These are phyloP conservation scores for Cladophialophora carrionii DNA, from an alignment of 2,329 filamentous ascomycete species.

Conservation along the genomic window DNA sequence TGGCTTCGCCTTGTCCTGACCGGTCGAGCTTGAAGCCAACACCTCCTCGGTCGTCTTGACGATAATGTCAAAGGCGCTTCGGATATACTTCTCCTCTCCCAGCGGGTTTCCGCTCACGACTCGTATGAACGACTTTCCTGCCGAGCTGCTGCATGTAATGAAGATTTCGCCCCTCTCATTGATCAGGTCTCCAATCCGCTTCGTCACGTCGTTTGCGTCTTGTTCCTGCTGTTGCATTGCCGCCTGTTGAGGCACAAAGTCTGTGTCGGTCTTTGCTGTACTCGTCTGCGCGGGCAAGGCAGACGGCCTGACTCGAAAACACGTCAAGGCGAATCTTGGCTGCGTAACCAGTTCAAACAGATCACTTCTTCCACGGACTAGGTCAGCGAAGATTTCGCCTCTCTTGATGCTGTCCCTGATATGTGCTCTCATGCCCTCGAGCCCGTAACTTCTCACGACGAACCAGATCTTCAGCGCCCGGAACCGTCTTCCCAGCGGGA, in stretches of 20 bases:
- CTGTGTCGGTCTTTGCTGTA: constrained; percentile 41
- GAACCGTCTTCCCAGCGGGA: constrained; percentile 87
- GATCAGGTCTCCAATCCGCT: constrained; percentile 73
- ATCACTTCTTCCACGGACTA: constrained; percentile 63
- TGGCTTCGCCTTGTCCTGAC: neutral
- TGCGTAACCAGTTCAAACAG: constrained; percentile 75
- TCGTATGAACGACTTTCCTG: constrained; percentile 75
- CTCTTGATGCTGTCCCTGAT: constrained; percentile 69
- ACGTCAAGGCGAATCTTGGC: constrained; percentile 77
- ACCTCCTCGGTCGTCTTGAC: constrained; percentile 66
- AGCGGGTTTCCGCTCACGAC: constrained; percentile 73
- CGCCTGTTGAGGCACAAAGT: constrained; percentile 38
- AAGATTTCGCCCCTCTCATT: constrained; percentile 78
- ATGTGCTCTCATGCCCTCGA: constrained; percentile 73
- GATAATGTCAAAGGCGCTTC: constrained; percentile 73
- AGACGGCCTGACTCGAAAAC: constrained; percentile 66
- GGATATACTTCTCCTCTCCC: constrained; percentile 72
- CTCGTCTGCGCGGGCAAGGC: constrained; percentile 17
- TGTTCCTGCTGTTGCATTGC: constrained; percentile 51
- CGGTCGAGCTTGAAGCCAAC: constrained; percentile 35
- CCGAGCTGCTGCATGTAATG: constrained; percentile 75
- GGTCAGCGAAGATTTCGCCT: constrained; percentile 69
- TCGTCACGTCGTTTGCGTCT: constrained; percentile 69
- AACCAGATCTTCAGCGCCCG: constrained; percentile 94
- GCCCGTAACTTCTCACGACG: constrained; percentile 79